phyloP scores from a whole-genome alignment of 495 filamentous ascomycete genomes.

The Durotheca rogersii region DNA sequence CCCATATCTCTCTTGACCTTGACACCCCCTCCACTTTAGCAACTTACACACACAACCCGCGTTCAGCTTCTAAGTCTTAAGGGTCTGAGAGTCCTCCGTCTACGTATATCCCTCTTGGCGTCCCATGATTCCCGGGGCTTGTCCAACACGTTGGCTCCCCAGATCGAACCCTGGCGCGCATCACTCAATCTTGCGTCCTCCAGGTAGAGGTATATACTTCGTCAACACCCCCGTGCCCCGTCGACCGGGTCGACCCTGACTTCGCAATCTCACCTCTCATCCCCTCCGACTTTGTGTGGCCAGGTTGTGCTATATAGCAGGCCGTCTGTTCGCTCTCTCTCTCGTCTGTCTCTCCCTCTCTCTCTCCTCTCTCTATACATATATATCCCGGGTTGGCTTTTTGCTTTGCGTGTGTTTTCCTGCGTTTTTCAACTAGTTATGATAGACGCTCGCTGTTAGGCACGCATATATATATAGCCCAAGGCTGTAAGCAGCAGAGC shows the following conservation, averaged over 20 bases:
- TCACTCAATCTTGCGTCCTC: constrained; percentile 19
- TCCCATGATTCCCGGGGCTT: constrained; percentile 25
- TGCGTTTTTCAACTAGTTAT: background rate
- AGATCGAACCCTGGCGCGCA: constrained; percentile 31
- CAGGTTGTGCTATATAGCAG: constrained; percentile 3
- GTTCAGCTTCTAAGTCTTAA: constrained; percentile 25
- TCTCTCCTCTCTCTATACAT: too few relatives aligned
- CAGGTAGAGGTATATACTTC: constrained; percentile 27
- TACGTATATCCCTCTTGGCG: constrained; percentile 20
- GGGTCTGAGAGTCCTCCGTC: constrained; percentile 21
- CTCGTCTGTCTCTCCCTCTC: too few relatives aligned
- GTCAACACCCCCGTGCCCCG: constrained; percentile 8
- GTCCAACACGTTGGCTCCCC: constrained; percentile 28
- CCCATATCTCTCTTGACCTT: too few relatives aligned
- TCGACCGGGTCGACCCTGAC: background rate
- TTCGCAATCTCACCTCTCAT: constrained; percentile 8
- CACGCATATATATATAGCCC: background rate
- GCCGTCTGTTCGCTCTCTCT: constrained; percentile 6
- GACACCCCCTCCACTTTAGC: constrained; percentile 32
- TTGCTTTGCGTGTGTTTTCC: constrained; percentile 19
- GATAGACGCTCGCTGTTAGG: background rate
- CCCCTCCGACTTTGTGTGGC: background rate
- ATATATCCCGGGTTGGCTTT: constrained; percentile 27
- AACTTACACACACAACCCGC: constrained; percentile 26
- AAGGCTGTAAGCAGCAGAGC: too few relatives aligned